Percentiles rank a stretch among this genome's conserved stretches.
Conservation (phyloP, 306 rosid species). For the Calophaca sinica region DNA sequence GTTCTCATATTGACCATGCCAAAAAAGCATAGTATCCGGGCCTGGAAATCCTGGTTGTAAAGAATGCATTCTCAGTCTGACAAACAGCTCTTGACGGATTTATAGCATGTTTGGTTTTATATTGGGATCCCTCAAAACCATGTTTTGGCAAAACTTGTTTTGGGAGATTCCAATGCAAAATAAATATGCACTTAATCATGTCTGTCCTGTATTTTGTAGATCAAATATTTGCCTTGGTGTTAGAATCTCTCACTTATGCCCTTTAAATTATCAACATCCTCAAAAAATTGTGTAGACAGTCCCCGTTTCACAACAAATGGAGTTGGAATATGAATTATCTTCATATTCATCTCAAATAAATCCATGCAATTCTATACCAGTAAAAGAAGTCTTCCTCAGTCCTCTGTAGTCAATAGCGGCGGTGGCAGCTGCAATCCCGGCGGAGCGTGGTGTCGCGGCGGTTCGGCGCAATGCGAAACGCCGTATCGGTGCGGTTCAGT, state of each 20-base stretch:
- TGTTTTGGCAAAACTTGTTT: not conserved
- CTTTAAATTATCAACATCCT: not conserved
- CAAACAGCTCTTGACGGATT: not conserved
- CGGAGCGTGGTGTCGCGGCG: too few relatives aligned
- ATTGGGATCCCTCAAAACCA: too few relatives aligned
- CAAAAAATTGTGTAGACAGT: not conserved
- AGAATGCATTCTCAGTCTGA: not conserved
- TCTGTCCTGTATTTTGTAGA: not conserved
- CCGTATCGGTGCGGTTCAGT: too few relatives aligned
- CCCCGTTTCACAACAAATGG: not conserved
- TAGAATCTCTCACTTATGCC: not conserved
- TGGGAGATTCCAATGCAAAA: not conserved
- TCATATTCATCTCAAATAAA: not conserved
- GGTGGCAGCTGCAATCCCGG: too few relatives aligned
- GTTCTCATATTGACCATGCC: not conserved
- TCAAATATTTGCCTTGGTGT: not conserved
- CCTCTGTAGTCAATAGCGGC: too few relatives aligned
- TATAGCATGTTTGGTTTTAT: too few relatives aligned
- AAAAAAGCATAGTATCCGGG: not conserved
- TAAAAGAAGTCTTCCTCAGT: not conserved
- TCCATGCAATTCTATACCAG: not conserved
- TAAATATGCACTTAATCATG: not conserved
- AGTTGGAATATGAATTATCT: slow-evolving; percentile 16
- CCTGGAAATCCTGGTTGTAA: not conserved
- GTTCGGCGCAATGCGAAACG: too few relatives aligned